Percentiles rank a stretch among this genome's conserved stretches.
phyloP scores from a whole-genome alignment of 2,329 filamentous ascomycete genomes.

The Talaromyces sp. region DNA sequence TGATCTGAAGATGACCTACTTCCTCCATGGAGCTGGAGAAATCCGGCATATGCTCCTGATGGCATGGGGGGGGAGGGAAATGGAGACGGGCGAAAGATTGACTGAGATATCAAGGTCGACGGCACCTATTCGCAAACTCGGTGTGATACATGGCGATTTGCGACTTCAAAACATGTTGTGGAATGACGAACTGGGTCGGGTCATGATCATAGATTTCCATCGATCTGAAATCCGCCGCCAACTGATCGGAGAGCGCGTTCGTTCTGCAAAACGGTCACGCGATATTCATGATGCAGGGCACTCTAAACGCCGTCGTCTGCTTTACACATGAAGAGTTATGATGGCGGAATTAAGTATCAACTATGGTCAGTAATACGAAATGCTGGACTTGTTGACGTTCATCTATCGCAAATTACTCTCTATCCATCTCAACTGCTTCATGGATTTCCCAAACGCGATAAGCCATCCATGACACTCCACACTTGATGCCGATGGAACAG shows the following conservation, averaged over 20 bases:
- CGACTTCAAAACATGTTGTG: slow-evolving; percentile 23
- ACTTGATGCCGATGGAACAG: background rate
- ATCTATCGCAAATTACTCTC: background rate
- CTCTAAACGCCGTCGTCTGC: slow-evolving; percentile 5
- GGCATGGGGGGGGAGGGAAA: slow-evolving; percentile 23
- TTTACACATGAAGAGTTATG: slow-evolving; percentile 7
- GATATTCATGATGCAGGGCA: background rate
- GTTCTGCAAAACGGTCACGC: slow-evolving; percentile 5
- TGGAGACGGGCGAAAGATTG: slow-evolving; percentile 21
- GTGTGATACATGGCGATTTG: slow-evolving; percentile 21
- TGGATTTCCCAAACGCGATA: background rate
- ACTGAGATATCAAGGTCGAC: slow-evolving; percentile 8
- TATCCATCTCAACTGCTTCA: background rate
- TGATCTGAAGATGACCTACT: slow-evolving; percentile 22
- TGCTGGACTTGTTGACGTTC: slow-evolving; percentile 3
- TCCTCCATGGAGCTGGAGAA: slow-evolving; percentile 27
- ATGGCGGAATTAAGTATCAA: background rate
- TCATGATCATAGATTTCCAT: slow-evolving; percentile 26
- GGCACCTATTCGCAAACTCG: slow-evolving; percentile 17
- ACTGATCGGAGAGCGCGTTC: background rate
- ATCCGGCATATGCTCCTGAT: slow-evolving; percentile 33
- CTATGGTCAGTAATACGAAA: background rate
- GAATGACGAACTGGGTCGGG: slow-evolving; percentile 23
- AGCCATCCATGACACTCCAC: no score
- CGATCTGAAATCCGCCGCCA: slow-evolving; percentile 14